These are phyloP conservation scores for Talaromyces piceae DNA, from an alignment of 2,329 filamentous ascomycete species.

Conservation along the genomic window DNA sequence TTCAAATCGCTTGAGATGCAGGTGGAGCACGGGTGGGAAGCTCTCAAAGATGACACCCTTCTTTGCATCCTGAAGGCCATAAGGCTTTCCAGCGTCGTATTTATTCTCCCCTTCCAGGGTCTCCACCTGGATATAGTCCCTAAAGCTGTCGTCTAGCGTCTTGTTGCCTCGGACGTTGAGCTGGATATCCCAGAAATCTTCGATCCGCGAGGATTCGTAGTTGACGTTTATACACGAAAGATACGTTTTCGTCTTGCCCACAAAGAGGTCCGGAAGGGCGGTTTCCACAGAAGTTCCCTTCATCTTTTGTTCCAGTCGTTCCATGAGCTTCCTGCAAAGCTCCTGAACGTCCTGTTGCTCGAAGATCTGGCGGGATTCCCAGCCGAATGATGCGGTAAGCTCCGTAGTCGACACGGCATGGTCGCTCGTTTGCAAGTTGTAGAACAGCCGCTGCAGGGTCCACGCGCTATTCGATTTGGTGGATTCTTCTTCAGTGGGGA, in stretches of 20 bases:
- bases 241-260: conserved; percentile 97
- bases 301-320: conserved; percentile 95
- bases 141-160: conserved; percentile 87
- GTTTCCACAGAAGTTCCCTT: conserved; percentile 91
- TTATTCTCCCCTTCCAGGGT: conserved; percentile 98
- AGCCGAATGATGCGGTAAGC: conserved; percentile 92
- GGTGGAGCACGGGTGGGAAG: conserved; percentile 87
- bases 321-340: conserved; percentile 92
- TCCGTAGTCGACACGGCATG: conserved; percentile 83
- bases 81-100: conserved; percentile 83
- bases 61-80: conserved; percentile 90
- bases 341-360: conserved; percentile 99
- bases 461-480: conserved; percentile 83
- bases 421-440: conserved; percentile 81
- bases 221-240: conserved; percentile 98
- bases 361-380: conserved; percentile 96
- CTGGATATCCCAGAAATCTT: conserved; percentile 99
- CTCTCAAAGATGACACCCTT: conserved; percentile 97
- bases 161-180: conserved; percentile 93
- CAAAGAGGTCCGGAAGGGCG: conserved; percentile 81
- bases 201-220: conserved; percentile 89
- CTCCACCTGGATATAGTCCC: conserved; percentile 92
- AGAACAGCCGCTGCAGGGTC: conserved; percentile 87
- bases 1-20: conserved; percentile 95
- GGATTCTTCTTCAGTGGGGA: conserved; percentile 80